phyloP scores from a whole-genome alignment of 495 filamentous ascomycete genomes.

The Pyrenopolyporus hunteri region DNA sequence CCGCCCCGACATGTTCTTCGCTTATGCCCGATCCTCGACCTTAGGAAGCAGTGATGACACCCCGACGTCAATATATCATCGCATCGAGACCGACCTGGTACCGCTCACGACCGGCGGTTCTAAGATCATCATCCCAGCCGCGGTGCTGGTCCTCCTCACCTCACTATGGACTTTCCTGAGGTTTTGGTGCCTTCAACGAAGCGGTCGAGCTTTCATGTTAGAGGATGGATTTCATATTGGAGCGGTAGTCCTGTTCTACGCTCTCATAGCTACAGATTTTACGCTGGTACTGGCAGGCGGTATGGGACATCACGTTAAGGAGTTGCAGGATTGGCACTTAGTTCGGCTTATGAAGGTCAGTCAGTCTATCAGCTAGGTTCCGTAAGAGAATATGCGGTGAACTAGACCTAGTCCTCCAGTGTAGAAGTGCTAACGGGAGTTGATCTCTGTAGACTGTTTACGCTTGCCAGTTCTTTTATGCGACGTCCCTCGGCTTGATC shows the following conservation, averaged over 20 bases:
- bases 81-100: slow-evolving; percentile 25
- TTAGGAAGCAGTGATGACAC: slow-evolving; percentile 4
- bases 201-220: slow-evolving; percentile 19
- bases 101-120: slow-evolving; percentile 23
- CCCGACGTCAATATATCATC: not conserved
- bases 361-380: not conserved
- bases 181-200: slow-evolving; percentile 26
- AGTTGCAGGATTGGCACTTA: slow-evolving; percentile 30
- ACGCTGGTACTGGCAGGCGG: slow-evolving; percentile 29
- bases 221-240: slow-evolving; percentile 30
- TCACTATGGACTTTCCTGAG: slow-evolving; percentile 32
- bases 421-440: not conserved
- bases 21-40: slow-evolving; percentile 15
- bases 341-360: slow-evolving; percentile 33
- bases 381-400: not conserved
- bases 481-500: slow-evolving; percentile 24
- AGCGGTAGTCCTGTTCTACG: slow-evolving; percentile 27
- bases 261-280: slow-evolving; percentile 22
- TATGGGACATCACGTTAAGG: slow-evolving; percentile 20
- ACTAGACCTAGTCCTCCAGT: no score
- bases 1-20: slow-evolving; percentile 24
- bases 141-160: slow-evolving; percentile 17
- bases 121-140: slow-evolving; percentile 20
- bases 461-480: slow-evolving; percentile 28
- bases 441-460: slow-evolving; percentile 16